phyloP scores from a whole-genome alignment of 768 basidiomycete species.

The Tylopilus plumbeoviolaceoides region DNA sequence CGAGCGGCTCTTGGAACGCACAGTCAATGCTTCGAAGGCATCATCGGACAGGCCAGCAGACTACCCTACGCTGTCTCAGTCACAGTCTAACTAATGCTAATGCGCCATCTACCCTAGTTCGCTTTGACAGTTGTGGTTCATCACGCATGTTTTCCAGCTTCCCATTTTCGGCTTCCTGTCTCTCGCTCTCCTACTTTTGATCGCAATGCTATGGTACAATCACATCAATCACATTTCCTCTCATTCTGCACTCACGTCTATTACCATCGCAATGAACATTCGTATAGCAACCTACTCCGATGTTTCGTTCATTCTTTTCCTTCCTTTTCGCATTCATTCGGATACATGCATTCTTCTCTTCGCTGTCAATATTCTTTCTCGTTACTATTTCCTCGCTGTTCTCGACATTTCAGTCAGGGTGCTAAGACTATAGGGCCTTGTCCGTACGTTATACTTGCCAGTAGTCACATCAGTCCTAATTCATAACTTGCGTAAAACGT shows the following conservation, averaged over 20 bases:
- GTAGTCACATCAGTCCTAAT: background rate
- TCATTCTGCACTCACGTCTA: conserved; percentile 30
- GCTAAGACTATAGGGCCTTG: background rate
- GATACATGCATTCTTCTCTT: conserved; percentile 27
- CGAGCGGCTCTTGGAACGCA: conserved; percentile 64
- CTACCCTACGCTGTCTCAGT: conserved; percentile 27
- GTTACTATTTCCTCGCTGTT: conserved; percentile 17
- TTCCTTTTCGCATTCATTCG: conserved; percentile 18
- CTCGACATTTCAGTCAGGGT: conserved; percentile 3
- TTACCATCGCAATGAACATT: conserved; percentile 34
- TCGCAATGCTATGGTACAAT: conserved; percentile 37
- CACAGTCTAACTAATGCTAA: conserved; percentile 20
- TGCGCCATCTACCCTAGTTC: conserved; percentile 2
- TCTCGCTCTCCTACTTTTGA: conserved; percentile 17
- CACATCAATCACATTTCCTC: conserved; percentile 27
- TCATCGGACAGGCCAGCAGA: conserved; percentile 28
- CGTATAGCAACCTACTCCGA: conserved; percentile 33
- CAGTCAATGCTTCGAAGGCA: conserved; percentile 27
- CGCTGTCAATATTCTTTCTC: conserved; percentile 31
- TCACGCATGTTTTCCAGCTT: conserved; percentile 2
- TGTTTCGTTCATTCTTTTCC: conserved; percentile 13
- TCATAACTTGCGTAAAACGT: conserved; percentile 11
- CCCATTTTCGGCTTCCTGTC: background rate
- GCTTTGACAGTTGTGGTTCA: conserved; percentile 6
- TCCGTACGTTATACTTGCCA: conserved; percentile 14